These are phyloP conservation scores for Russula foetens DNA, from an alignment of 768 basidiomycete species.

Conservation along the genomic window DNA sequence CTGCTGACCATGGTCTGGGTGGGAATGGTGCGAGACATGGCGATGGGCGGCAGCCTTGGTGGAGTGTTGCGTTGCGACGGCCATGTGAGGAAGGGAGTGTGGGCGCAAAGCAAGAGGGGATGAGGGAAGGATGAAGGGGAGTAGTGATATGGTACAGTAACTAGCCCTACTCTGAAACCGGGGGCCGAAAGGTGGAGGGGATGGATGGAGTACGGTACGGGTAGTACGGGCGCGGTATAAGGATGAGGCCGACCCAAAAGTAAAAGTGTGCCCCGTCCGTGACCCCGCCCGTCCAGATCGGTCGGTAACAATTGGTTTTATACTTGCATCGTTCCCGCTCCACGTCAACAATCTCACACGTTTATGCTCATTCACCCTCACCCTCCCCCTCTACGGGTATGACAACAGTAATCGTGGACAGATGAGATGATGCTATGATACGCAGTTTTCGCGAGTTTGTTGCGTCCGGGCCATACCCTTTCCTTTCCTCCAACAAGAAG, in stretches of 20 bases:
- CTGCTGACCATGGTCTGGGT: constrained; percentile 8
- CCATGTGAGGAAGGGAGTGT: neutral
- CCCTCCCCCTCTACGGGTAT: too few species aligned
- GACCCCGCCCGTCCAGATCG: neutral
- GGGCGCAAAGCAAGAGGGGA: neutral
- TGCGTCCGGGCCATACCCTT: neutral
- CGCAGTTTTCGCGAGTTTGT: constrained; percentile 7
- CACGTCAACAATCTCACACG: too few species aligned
- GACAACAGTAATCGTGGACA: too few species aligned
- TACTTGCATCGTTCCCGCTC: too few species aligned
- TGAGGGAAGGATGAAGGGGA: neutral
- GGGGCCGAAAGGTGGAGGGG: too few species aligned
- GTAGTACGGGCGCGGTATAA: neutral
- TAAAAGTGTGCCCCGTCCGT: too few species aligned
- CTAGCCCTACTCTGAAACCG: too few species aligned
- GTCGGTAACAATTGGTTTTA: neutral
- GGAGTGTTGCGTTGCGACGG: constrained; percentile 13
- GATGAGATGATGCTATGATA: neutral
- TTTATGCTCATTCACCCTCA: too few species aligned
- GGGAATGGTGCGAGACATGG: constrained; percentile 9
- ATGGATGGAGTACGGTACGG: too few species aligned
- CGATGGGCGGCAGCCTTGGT: constrained; percentile 4
- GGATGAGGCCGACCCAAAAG: neutral
- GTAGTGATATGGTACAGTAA: neutral
- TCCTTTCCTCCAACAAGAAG: too few species aligned